These are phyloP conservation scores for Solanum okadae DNA, from an alignment of 257 asterid genomes.

Conservation along the genomic window DNA sequence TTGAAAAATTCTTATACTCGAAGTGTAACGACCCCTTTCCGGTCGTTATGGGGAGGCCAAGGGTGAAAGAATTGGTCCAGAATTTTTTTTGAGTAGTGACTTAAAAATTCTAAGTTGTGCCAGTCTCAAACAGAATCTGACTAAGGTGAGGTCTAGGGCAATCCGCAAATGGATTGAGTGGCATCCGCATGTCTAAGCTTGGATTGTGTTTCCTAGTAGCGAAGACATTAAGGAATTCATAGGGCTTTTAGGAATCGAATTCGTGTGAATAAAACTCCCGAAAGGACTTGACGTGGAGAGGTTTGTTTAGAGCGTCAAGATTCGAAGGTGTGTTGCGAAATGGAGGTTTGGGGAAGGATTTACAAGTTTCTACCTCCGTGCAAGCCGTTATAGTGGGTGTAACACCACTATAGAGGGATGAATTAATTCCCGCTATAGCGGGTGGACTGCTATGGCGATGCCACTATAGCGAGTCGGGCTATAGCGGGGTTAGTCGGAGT, in stretches of 20 bases:
- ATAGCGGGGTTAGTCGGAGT: too few species aligned
- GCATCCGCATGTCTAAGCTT: not conserved
- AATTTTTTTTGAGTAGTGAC: not conserved
- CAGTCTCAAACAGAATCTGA: not conserved
- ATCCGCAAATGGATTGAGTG: not conserved
- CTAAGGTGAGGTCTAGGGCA: not conserved
- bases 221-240: not conserved
- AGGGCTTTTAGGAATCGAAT: not conserved
- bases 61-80: not conserved
- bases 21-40: not conserved
- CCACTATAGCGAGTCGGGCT: too few species aligned
- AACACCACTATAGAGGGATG: not conserved
- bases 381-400: not conserved
- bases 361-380: not conserved
- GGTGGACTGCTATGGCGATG: too few species aligned
- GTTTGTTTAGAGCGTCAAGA: not conserved
- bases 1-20: not conserved
- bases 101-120: not conserved
- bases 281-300: not conserved
- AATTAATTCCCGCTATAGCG: too few species aligned
- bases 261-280: not conserved
- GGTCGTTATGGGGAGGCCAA: not conserved
- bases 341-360: not conserved
- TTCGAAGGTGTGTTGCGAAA: not conserved
- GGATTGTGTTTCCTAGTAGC: not conserved